Evolutionary conservation across 768 basidiomycete species (phyloP).

Genomic region (Boletales sp.): DNA sequence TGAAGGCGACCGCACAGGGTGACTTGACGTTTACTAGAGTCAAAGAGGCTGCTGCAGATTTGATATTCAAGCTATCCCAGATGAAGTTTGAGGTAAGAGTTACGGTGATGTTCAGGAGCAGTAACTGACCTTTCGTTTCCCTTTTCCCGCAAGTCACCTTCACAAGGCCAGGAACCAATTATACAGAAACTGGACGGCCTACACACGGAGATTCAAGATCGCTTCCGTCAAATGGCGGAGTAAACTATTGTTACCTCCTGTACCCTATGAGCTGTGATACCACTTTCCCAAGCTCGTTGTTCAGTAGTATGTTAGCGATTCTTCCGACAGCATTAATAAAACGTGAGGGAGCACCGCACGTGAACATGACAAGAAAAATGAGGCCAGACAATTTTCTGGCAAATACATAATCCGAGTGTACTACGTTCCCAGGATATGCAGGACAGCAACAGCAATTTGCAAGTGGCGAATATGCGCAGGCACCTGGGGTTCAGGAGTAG

Average conservation of each 20-base stretch:
- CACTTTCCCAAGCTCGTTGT: not conserved
- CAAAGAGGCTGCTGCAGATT: constrained; percentile 79
- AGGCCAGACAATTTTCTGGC: too few relatives aligned
- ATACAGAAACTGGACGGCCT: constrained; percentile 79
- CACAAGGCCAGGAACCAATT: constrained; percentile 82
- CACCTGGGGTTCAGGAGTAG: too few relatives aligned
- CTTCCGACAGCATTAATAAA: too few relatives aligned
- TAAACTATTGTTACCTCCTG: constrained; percentile 35
- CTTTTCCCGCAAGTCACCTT: constrained; percentile 63
- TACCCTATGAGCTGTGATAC: constrained; percentile 23
- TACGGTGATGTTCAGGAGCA: not conserved
- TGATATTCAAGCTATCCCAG: constrained; percentile 97
- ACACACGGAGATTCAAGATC: constrained; percentile 85
- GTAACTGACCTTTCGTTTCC: constrained; percentile 7
- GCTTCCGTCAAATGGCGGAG: constrained; percentile 84
- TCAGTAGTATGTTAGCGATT: too few relatives aligned
- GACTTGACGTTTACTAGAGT: constrained; percentile 85
- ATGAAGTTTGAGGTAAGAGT: constrained; percentile 93
- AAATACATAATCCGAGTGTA: too few relatives aligned
- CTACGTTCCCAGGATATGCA: too few relatives aligned
- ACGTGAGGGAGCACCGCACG: too few relatives aligned
- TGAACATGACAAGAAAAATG: too few relatives aligned
- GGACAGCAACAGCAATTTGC: too few relatives aligned
- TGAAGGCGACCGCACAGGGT: constrained; percentile 78
- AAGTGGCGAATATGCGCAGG: too few relatives aligned